Evolutionary conservation across 192 early-diverging fungal species (phyloP).

Genomic region (Phycomyces nitens): DNA sequence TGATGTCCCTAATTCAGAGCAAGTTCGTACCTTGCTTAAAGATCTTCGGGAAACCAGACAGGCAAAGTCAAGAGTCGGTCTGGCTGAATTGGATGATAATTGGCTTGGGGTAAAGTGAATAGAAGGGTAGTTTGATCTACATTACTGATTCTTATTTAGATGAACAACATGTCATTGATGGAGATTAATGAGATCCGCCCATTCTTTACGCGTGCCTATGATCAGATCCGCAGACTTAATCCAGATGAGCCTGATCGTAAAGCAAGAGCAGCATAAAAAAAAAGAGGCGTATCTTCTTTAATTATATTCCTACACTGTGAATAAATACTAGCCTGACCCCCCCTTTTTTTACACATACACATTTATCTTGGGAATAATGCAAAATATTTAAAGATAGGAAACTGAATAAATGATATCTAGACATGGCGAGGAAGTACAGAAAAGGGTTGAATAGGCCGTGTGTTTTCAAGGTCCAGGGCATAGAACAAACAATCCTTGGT

Average conservation of each 20-base stretch:
- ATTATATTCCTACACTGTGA: no score
- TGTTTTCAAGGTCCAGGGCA: constrained; percentile 53
- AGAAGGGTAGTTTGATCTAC: constrained; percentile 1
- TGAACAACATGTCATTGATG: constrained; percentile 80
- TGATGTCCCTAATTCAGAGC: constrained; percentile 74
- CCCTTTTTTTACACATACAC: background rate
- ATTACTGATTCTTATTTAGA: constrained; percentile 36
- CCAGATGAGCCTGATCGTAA: background rate
- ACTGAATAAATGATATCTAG: constrained; percentile 1
- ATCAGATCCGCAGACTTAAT: constrained; percentile 58
- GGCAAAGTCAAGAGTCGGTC: constrained; percentile 71
- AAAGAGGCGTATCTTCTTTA: no score
- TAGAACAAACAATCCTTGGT: constrained; percentile 60
- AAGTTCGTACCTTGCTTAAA: constrained; percentile 71
- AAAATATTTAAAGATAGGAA: no score
- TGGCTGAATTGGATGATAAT: constrained; percentile 59
- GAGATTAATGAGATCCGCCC: constrained; percentile 95
- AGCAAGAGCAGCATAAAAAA: background rate
- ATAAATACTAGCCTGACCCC: background rate
- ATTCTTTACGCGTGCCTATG: constrained; percentile 79
- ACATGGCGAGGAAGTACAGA: constrained; percentile 39
- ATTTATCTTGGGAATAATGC: background rate
- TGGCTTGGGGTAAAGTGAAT: constrained; percentile 62
- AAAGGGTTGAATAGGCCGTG: constrained; percentile 50
- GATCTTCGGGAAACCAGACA: constrained; percentile 81